Percentiles rank a stretch among this genome's conserved stretches.
phyloP scores from a whole-genome alignment of 257 asterid genomes.

The Asclepias syriaca region DNA sequence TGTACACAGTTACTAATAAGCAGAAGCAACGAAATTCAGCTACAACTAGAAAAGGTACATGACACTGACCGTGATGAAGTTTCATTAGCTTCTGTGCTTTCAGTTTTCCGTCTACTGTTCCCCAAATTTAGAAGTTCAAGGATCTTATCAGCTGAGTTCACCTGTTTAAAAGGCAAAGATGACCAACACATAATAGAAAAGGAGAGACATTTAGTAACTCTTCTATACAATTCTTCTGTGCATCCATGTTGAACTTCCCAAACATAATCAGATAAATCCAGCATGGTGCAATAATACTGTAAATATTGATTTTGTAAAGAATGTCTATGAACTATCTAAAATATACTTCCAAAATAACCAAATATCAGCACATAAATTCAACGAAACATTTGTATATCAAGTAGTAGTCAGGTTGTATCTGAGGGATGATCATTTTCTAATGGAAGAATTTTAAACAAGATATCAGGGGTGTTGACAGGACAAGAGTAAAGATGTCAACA shows the following conservation, averaged over 20 bases:
- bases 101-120: conserved; percentile 91
- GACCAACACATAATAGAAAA: not conserved
- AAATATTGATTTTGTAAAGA: not conserved
- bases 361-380: not conserved
- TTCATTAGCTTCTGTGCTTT: conserved; percentile 83
- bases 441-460: not conserved
- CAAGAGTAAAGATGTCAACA: not conserved
- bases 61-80: conserved; percentile 89
- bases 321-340: no score
- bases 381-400: not conserved
- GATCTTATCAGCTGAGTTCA: conserved; percentile 84
- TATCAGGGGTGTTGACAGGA: not conserved
- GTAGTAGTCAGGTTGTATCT: not conserved
- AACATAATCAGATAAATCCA: not conserved
- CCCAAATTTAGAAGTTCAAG: conserved; percentile 90
- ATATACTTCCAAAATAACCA: not conserved
- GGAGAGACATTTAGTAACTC: not conserved
- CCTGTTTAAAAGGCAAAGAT: conserved; percentile 46
- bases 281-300: not conserved
- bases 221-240: not conserved
- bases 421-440: not conserved
- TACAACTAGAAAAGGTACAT: conserved; percentile 6
- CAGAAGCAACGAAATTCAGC: conserved; percentile 3
- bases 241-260: not conserved
- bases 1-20: not conserved